Percentiles rank a stretch among this genome's conserved stretches.
Conservation (phyloP, 768 basidiomycete genomes). For the Suillus subaureus region DNA sequence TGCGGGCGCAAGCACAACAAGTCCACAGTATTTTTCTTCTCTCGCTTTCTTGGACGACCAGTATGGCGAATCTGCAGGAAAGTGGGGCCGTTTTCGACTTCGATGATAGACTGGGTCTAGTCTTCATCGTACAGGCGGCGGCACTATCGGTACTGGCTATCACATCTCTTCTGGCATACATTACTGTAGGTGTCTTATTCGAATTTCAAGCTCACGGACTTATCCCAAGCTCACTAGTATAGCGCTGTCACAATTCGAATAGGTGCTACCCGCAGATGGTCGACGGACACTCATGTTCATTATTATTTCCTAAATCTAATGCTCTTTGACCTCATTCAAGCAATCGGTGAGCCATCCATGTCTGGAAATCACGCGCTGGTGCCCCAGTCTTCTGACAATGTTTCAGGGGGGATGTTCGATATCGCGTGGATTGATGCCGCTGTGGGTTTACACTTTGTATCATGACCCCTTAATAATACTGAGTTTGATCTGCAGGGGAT, state of each 20-base stretch:
- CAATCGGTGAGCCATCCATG: conserved; percentile 27
- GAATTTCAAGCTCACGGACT: too few species aligned
- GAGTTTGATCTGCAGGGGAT: conserved; percentile 25
- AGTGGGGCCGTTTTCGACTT: conserved; percentile 17
- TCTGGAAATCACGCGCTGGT: not conserved
- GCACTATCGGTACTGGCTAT: conserved; percentile 33
- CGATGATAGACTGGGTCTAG: conserved; percentile 30
- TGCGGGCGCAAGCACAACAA: not conserved
- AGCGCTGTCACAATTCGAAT: conserved; percentile 26
- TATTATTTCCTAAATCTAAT: conserved; percentile 36
- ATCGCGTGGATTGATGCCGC: conserved; percentile 36
- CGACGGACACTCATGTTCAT: conserved; percentile 35
- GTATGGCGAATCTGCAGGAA: not conserved
- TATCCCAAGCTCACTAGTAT: conserved; percentile 22
- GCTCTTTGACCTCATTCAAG: conserved; percentile 35
- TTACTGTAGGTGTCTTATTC: conserved; percentile 22
- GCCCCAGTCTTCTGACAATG: conserved; percentile 1
- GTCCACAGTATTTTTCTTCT: not conserved
- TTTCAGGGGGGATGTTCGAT: conserved; percentile 41
- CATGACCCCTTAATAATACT: not conserved
- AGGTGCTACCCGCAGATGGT: conserved; percentile 30
- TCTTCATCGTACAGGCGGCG: conserved; percentile 34
- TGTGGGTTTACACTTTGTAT: conserved; percentile 23
- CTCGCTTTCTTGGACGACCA: not conserved
- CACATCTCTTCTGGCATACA: conserved; percentile 29